A percentile compares a stretch with the other conserved stretches of the same genome.
Evolutionary conservation across 768 basidiomycete genomes (phyloP).

Genomic region (Tephrocybe sp.): DNA sequence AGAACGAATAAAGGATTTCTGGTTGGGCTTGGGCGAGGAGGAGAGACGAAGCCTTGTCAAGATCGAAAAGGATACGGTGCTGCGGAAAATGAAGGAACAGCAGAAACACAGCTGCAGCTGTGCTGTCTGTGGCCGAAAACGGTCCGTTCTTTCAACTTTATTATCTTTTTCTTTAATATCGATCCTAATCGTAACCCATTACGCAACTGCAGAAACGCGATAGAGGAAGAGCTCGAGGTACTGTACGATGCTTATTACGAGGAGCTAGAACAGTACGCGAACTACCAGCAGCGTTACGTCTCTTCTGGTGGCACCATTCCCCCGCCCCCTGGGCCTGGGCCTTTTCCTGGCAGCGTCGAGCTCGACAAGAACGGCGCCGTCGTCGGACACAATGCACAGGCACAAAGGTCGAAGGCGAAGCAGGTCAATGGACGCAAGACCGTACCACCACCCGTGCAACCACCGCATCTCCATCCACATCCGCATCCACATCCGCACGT

Average conservation of each 20-base stretch:
- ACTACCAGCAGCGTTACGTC: constrained; percentile 95
- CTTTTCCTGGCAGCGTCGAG: constrained; percentile 97
- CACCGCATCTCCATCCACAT: constrained; percentile 33
- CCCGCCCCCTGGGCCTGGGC: constrained; percentile 94
- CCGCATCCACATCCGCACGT: constrained; percentile 35
- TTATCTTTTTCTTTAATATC: constrained; percentile 14
- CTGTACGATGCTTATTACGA: constrained; percentile 99
- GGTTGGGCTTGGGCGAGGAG: constrained; percentile 90
- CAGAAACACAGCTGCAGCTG: constrained; percentile 96
- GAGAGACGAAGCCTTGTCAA: constrained; percentile 92
- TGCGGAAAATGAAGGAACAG: constrained; percentile 99
- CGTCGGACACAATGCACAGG: constrained; percentile 34
- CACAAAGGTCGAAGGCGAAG: constrained; percentile 10
- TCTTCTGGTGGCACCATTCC: constrained; percentile 86
- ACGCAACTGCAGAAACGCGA: constrained; percentile 69
- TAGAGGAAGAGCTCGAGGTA: constrained; percentile 99
- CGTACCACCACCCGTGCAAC: constrained; percentile 14
- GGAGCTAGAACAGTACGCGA: constrained; percentile 99
- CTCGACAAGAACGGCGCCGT: constrained; percentile 88
- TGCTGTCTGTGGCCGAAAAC: constrained; percentile 96
- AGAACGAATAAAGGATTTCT: constrained; percentile 97
- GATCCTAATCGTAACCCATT: constrained; percentile 10
- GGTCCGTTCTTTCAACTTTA: constrained; percentile 55
- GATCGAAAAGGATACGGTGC: constrained; percentile 96
- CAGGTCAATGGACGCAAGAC: constrained; percentile 20